phyloP scores from a whole-genome alignment of 73 alveolate genomes.

The Blepharisma japonicum region DNA sequence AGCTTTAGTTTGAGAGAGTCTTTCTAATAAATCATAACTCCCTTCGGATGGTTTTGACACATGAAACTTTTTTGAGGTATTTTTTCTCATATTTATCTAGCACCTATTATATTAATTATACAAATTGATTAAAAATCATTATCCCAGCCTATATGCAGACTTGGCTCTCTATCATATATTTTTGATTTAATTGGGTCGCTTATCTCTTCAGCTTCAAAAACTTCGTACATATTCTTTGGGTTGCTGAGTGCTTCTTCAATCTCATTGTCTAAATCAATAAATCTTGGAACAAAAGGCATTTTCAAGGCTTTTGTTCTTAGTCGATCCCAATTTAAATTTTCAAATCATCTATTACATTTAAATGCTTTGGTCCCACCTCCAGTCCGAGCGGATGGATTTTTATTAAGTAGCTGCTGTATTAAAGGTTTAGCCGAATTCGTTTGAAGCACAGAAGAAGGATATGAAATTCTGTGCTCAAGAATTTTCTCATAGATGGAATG shows the following conservation, averaged over 20 bases:
- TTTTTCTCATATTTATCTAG: no score
- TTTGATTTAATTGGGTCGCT: no score
- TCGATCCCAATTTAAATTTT: not conserved
- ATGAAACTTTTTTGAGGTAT: no score
- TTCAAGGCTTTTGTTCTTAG: not conserved
- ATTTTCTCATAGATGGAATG: not conserved
- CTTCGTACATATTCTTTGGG: not conserved
- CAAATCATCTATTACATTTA: not conserved
- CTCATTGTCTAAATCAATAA: not conserved
- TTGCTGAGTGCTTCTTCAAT: not conserved
- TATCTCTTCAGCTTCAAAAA: not conserved
- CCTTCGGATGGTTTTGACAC: no score
- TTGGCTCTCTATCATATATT: no score
- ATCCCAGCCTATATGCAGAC: no score
- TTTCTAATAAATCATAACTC: no score
- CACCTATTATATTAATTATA: no score
- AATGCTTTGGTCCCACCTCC: not conserved
- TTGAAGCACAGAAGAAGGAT: not conserved
- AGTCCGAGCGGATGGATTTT: slow-evolving; percentile 8
- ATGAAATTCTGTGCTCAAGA: not conserved
- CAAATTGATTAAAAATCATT: no score
- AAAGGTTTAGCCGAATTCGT: slow-evolving; percentile 7
- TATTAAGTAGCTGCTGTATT: slow-evolving; percentile 4
- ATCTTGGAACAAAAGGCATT: slow-evolving; percentile 7
- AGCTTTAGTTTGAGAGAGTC: no score